Evolutionary conservation across 208 protist genomes (phyloP).

Genomic region (Leishmania mexicana): DNA sequence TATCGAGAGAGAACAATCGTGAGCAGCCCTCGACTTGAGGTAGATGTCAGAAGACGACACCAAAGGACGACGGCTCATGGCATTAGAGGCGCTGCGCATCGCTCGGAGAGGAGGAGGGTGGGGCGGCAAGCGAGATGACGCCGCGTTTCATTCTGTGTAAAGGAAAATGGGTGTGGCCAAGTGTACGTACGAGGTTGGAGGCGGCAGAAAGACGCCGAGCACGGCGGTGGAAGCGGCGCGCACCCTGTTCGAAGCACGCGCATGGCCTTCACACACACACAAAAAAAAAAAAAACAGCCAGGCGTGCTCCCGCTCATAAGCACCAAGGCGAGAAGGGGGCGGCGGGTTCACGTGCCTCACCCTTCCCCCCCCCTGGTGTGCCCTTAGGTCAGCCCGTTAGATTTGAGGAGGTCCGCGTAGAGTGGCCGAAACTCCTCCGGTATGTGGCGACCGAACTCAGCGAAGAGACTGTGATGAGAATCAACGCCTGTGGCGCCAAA

Average conservation of each 20-base stretch:
- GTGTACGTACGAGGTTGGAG: background rate
- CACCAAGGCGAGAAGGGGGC: background rate
- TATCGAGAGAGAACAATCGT: background rate
- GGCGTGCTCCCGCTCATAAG: background rate
- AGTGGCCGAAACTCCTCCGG: slow-evolving; percentile 63
- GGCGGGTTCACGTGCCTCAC: background rate
- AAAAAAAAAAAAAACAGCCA: background rate
- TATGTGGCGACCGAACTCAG: slow-evolving; percentile 76
- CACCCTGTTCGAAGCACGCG: background rate
- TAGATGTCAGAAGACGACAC: background rate
- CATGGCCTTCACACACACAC: background rate
- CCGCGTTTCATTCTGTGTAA: background rate
- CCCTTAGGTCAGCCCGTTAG: slow-evolving; percentile 1
- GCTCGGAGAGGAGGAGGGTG: background rate
- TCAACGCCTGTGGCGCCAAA: slow-evolving; percentile 53
- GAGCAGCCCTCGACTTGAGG: background rate
- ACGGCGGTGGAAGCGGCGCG: background rate
- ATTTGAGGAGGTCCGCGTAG: slow-evolving; percentile 53
- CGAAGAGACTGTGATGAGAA: slow-evolving; percentile 33
- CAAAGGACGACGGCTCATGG: background rate
- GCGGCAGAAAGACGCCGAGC: background rate
- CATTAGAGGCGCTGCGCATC: background rate
- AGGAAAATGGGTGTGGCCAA: background rate
- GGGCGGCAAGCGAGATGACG: background rate
- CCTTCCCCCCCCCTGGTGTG: background rate